A percentile compares a stretch with the other conserved stretches of the same genome.
These are phyloP conservation scores for Lotmaria passim DNA, from an alignment of 208 protist species.

Conservation along the genomic window DNA sequence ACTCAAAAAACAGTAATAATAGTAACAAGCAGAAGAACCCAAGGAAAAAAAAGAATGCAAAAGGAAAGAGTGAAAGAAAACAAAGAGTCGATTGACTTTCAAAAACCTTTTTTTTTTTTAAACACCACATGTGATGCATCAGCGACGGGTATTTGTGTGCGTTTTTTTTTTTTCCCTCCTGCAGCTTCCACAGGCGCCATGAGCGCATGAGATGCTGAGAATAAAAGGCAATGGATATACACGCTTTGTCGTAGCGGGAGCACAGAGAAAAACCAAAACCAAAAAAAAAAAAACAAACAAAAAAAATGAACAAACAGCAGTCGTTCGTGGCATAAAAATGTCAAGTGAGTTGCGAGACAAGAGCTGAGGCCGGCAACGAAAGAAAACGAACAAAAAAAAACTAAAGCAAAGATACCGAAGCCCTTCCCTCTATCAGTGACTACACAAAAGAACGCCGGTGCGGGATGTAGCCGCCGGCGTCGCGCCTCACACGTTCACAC, in stretches of 20 bases:
- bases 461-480: background rate
- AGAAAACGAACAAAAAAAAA: background rate
- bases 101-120: too few species aligned
- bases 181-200: too few species aligned
- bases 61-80: conserved; percentile 6
- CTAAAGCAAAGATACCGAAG: too few species aligned
- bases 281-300: background rate
- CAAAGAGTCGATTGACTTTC: conserved; percentile 21
- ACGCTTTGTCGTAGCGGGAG: background rate
- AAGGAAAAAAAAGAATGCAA: too few species aligned
- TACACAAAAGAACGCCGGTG: conserved; percentile 17
- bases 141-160: too few species aligned
- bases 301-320: conserved; percentile 5
- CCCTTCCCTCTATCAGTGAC: background rate
- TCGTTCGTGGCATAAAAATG: too few species aligned
- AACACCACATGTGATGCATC: too few species aligned
- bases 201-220: too few species aligned
- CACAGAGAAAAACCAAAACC: too few species aligned
- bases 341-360: too few species aligned
- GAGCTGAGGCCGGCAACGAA: background rate
- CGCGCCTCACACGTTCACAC: background rate
- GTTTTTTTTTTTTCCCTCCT: too few species aligned
- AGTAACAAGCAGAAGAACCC: too few species aligned
- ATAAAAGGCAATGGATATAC: conserved; percentile 1
- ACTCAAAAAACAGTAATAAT: background rate